Base-by-base conservation (phyloP, 2,329 filamentous ascomycete species). In the Xylaria sp. region DNA sequence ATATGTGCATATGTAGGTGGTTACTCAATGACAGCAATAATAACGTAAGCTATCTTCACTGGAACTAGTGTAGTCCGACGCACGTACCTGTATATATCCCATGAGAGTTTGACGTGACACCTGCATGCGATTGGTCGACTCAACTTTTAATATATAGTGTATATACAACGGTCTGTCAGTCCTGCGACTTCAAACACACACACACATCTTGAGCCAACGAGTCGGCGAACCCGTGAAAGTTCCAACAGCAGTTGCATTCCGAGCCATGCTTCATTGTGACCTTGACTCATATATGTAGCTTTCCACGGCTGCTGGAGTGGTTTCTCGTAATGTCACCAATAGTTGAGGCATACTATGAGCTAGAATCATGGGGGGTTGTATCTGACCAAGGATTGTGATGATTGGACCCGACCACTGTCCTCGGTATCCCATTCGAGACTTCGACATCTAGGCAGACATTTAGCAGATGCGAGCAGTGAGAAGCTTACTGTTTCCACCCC, bases 401-500 rank as follows among this genome's bases (percentile, higher is more conserved):
- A 37, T 55, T 44, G n/a, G 40, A 60, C n/a, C 48, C 18, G 23
- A 50, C 37, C 12, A 25, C 27, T 21, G n/a, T 1, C 23, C 32
- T 64, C 57, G 21, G 40, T 27, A 48, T 50, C 18, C 18, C 44
- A 37, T 63, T 63, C 32, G 21, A 60, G 59, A 37, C 48, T 27
- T 21, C 42, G 42, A 29, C 42, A 48, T 54, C 62, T 57, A 61
- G 65, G 65, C 57, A 62, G 53, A 42, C 51, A 23, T 44, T 48
- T 54, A 60, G 37, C 51, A 47, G 25, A 44, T 35, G 44, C 37
- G 23, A 55, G 57, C 60, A 63, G 21, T 47, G 27, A 44, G 32
- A 35, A 32, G 62, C 69, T 70, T 68, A 70, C 69, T 65, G 53
- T 65, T 68, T 65, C 25, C 16, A 21, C 13, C 6, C 9, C 48